Base-by-base conservation (phyloP, 2,329 filamentous ascomycete species). In the Talaromyces sp. region DNA sequence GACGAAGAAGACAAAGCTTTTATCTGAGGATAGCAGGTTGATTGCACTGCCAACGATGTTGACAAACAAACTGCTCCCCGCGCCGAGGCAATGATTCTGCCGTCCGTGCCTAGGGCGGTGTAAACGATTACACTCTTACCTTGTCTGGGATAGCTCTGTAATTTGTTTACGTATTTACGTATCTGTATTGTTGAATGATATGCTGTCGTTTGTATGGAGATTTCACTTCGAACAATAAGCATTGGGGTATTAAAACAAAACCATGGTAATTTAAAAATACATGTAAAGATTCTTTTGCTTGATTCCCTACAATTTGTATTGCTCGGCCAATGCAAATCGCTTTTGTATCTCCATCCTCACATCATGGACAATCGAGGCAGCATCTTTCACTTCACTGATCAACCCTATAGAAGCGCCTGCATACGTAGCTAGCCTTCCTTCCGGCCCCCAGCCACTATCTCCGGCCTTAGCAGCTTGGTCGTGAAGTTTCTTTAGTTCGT, bases 351-450 rank as follows among this genome's bases (percentile, higher is more conserved):
- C 35, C 29, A 56, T 32, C 50, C 19, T 55, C 10, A 74, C 64
- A 3, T 66, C 65, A 35, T 65, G 61, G 0, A 82, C 74, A 63
- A 82, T 79, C 0, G 61, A 65, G 1, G 62, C 71, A 0, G 80
- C 79, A 35, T 67, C 62, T 43, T 75, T 68, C 0, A 82, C 75
- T 4, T 68, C 66, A 27, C 71, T 71, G 19, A 83, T 72, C 29
- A 82, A 65, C 0, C 81, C 80, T 21, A 82, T 68, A 0, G 72
- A 73, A 0, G 79, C 75, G 0, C 80, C 79, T 0, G 79, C 80
- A 65, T 83, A 83, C 1, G 80, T 82, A 4, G 79, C 79, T n/a
- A 80, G 65, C 59, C 80, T 72, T 0, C 80, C 80, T 8, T 78
- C 69, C 0, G 75, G 77, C 0, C 80, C 80, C 79, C 80, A 83